phyloP scores from a whole-genome alignment of 2,329 filamentous ascomycete species.

The Diaporthe citriasiana region DNA sequence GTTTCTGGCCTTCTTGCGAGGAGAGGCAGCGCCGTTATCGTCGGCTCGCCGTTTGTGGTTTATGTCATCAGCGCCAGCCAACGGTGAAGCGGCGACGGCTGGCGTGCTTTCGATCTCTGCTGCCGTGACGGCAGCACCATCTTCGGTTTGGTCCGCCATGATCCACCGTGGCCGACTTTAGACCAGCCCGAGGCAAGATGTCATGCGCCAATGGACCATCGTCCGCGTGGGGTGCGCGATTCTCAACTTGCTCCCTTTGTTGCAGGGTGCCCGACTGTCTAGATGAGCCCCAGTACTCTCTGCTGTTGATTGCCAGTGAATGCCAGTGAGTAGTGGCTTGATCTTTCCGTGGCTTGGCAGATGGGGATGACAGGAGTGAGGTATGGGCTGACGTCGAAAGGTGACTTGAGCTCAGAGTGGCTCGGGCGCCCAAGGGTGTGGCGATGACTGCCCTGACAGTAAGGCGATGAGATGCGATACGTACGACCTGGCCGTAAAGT shows the following conservation, averaged over 20 bases:
- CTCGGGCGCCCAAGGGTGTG: conserved; percentile 23
- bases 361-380: conserved; percentile 30
- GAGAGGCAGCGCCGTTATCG: conserved; percentile 11
- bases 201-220: neutral
- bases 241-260: neutral
- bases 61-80: conserved; percentile 7
- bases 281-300: neutral
- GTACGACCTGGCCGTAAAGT: conserved; percentile 16
- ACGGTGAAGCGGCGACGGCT: conserved; percentile 1
- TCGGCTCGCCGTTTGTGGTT: conserved; percentile 23
- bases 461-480: conserved; percentile 6
- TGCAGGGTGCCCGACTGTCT: conserved; percentile 2
- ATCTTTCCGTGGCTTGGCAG: neutral
- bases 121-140: neutral
- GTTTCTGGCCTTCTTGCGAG: conserved; percentile 40
- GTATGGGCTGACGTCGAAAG: conserved; percentile 41
- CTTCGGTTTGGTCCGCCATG: conserved; percentile 21
- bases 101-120: neutral
- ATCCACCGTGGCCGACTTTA: conserved; percentile 17
- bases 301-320: neutral
- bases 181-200: conserved; percentile 22
- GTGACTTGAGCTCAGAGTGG: conserved; percentile 33
- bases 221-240: neutral
- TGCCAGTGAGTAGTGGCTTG: neutral
- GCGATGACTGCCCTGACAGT: conserved; percentile 30